Percentiles rank a stretch among this genome's conserved stretches.
Conservation (phyloP, 2,329 filamentous ascomycete species). For the Cyphellophora europaea region DNA sequence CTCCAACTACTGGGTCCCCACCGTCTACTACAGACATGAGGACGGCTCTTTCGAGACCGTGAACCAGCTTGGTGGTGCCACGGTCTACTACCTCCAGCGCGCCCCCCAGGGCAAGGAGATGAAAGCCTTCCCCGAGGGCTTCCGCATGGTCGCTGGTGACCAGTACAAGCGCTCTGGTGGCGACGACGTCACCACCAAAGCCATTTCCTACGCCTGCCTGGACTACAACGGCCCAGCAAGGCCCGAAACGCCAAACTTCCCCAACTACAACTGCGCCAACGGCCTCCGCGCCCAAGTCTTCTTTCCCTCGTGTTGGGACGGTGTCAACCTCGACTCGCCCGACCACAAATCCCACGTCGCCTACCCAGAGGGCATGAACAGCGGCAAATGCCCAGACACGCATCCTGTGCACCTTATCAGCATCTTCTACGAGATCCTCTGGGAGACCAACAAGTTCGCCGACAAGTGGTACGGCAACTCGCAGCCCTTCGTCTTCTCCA, state of each 20-base stretch:
- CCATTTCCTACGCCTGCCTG: conserved; percentile 46
- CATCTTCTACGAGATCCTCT: conserved; percentile 53
- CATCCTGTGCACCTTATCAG: conserved; percentile 48
- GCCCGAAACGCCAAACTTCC: conserved; percentile 52
- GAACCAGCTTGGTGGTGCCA: conserved; percentile 42
- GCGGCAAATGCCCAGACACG: conserved; percentile 24
- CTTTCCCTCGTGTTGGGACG: conserved; percentile 30
- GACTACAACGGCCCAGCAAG: conserved; percentile 30
- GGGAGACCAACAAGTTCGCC: conserved; percentile 41
- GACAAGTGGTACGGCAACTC: conserved; percentile 33
- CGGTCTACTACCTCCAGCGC: conserved; percentile 51
- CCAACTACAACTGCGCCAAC: conserved; percentile 58
- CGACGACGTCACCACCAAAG: conserved; percentile 43
- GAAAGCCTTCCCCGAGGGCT: conserved; percentile 58
- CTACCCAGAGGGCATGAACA: conserved; percentile 27
- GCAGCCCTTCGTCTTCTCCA: conserved; percentile 41
- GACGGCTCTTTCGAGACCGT: conserved; percentile 58
- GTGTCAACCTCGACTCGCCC: conserved; percentile 22
- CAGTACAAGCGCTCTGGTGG: conserved; percentile 49
- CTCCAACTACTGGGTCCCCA: conserved; percentile 70
- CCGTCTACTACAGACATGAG: conserved; percentile 57
- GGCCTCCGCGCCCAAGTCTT: conserved; percentile 28
- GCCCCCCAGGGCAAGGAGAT: conserved; percentile 53
- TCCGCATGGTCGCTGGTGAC: conserved; percentile 64
- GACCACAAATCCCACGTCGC: conserved; percentile 27